Base-by-base conservation (phyloP, 192 early-diverging fungal species). In the Coemansia sp. region DNA sequence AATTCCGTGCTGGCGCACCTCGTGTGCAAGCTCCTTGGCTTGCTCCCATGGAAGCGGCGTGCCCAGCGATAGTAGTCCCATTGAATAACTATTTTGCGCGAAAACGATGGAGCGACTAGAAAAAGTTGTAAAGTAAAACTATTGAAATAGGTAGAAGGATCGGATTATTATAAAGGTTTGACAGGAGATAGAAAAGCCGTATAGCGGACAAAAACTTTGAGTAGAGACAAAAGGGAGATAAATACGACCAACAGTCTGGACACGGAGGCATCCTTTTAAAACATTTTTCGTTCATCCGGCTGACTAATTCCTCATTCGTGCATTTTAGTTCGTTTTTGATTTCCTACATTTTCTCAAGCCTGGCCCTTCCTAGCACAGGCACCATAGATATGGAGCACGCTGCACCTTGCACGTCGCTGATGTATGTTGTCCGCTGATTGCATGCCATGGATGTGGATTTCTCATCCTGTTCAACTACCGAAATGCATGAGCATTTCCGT, bases 1-100 rank as follows among this genome's bases (percentile, higher is more conserved):
- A 64, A 99, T 99, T 19, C 97, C 97, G 69, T 96, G 92, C 27
- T 75, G 63, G 49, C 94, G 89, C 38, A 99, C 95, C 68, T 98
- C 88, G 66, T 88, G 83, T 25, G 91, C 86, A 76, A 96, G 83
- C 52, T 87, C 63, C 71, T 89, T 89, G 25, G 94, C 94, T 62
- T 95, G 89, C 49, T 87, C 83, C 97, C 97, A 99, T n/a, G 84
- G 85, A 65, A 99, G 85, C 21, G 97, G 97, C n/a, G 97, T 99
- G 62, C 97, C 97, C 23, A 94, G 81, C 27, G 92, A 89, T 47
- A 99, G 70, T 2, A 99, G 86, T 50, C 97, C 97, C 97, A 99
- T 99, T 55, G 22, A 10, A 12, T 58, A 58, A 19, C n/a, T 49
- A 17, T 49, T 11, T 49, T 49, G 47, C n/a, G 19, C 3, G 17